Evolutionary conservation across 2,329 filamentous ascomycete genomes (phyloP), one percentile per base, ranked within the genome.

Genomic region (Diaporthe vaccinii): DNA sequence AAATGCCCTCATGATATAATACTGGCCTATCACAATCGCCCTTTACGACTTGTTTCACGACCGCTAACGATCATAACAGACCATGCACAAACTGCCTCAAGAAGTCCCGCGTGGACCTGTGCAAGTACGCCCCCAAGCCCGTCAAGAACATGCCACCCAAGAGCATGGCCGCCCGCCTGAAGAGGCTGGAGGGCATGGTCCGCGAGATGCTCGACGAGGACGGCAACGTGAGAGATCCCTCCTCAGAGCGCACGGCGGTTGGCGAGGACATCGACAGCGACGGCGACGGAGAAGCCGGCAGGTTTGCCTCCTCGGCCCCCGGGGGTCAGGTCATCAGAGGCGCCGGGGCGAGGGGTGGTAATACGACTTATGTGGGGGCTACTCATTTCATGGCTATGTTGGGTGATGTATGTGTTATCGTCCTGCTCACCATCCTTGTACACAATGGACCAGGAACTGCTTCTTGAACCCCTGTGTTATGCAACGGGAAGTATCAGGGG

Each of bases 301-400:
- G 14, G 28, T 15, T 22, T 22, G 28, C 55, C n/a, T 39, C 70
- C 3, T n/a, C 70, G 44, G 55, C 77, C 6, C 73, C 77, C 1
- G 74, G 76, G 22, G 87, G 85, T 0, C 84, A 88, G 72, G 84
- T 90, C 9, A 83, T 90, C 28, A 81, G 83, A 31, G 84, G 86
- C 3, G 80, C 84, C 49, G 81, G 72, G 4, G 72, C 41, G 25
- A 46, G 82, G 69, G 84, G 84, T n/a, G 67, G 73, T 2, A 75
- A 34, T 14, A 86, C 85, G 57, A 89, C 86, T 6, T 91, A 90
- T 77, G 86, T 91, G 6, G 90, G 90, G 1, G 89, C 89, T 5
- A 91, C 90, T 59, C 89, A 91, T 75, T 91, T 89, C 77, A 88
- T 91, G 83, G 90, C 90, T 2, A 90, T 91, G 81, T 81, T 91